Conservation (phyloP, 306 rosid species). For the Corylus americana region DNA sequence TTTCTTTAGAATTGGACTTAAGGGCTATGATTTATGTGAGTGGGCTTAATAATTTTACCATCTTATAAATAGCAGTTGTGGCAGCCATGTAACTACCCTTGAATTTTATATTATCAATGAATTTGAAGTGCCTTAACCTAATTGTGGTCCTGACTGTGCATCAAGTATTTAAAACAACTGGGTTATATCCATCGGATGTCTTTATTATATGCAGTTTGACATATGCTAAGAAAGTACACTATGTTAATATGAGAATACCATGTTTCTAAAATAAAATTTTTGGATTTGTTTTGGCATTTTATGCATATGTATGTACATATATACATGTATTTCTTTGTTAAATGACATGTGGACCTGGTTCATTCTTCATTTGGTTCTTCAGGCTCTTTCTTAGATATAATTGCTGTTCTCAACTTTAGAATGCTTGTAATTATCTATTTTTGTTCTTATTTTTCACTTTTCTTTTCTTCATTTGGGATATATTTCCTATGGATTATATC, state of each 20-base stretch:
- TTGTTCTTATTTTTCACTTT: not conserved
- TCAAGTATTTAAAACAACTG: not conserved
- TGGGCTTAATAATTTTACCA: not conserved
- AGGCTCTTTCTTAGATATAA: not conserved
- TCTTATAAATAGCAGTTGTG: not conserved
- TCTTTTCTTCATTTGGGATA: not conserved
- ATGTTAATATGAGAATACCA: too few species aligned
- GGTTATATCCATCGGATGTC: not conserved
- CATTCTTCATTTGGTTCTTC: not conserved
- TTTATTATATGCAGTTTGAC: not conserved
- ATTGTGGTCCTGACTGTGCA: not conserved
- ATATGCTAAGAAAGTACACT: not conserved
- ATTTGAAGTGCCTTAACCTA: not conserved
- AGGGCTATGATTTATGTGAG: not conserved
- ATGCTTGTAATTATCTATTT: not conserved
- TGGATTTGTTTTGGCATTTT: not conserved
- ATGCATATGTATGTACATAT: not conserved
- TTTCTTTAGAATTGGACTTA: not conserved
- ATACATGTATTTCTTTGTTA: not conserved
- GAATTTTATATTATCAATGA: not conserved
- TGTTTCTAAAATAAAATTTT: not conserved
- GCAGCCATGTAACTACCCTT: not conserved
- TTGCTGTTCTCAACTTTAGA: not conserved
- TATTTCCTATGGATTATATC: not conserved
- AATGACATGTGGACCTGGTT: slow-evolving; percentile 5